Evolutionary conservation across 164 flowering plant species (phyloP).

Genomic region (Vitis labrusca): DNA sequence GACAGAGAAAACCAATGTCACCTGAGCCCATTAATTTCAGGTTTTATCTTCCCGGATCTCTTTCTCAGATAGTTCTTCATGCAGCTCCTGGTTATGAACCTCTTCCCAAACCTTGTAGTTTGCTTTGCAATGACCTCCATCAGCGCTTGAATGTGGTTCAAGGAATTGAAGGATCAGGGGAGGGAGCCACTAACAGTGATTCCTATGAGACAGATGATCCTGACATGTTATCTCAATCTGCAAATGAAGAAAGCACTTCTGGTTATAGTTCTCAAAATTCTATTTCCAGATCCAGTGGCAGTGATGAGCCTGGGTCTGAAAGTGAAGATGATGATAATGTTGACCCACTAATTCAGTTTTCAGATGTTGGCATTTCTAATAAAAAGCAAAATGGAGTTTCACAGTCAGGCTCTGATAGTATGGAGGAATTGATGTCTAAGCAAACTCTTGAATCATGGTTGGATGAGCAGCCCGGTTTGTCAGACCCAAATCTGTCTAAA

Average conservation of each 20-base stretch:
- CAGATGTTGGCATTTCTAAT: slow-evolving; percentile 46
- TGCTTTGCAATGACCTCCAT: slow-evolving; percentile 35
- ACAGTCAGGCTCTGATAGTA: slow-evolving; percentile 32
- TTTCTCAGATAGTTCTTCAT: slow-evolving; percentile 95
- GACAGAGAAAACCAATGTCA: slow-evolving; percentile 31
- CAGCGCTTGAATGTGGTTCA: slow-evolving; percentile 14
- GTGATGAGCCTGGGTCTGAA: slow-evolving; percentile 35
- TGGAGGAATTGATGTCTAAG: slow-evolving; percentile 66
- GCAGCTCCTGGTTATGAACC: slow-evolving; percentile 98
- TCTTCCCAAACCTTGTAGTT: slow-evolving; percentile 87
- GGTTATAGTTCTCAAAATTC: slow-evolving; percentile 60
- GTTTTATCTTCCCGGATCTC: slow-evolving; percentile 95
- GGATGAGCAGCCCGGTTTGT: slow-evolving; percentile 57
- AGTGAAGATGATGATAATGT: slow-evolving; percentile 38
- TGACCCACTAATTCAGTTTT: slow-evolving; percentile 64
- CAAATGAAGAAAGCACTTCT: slow-evolving; percentile 65
- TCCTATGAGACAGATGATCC: slow-evolving; percentile 42
- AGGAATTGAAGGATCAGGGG: slow-evolving; percentile 13
- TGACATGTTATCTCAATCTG: slow-evolving; percentile 54
- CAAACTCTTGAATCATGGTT: slow-evolving; percentile 84
- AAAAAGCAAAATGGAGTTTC: slow-evolving; percentile 26
- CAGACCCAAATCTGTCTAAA: slow-evolving; percentile 36
- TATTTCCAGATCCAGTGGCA: slow-evolving; percentile 35
- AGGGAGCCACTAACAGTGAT: slow-evolving; percentile 27
- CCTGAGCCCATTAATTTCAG: slow-evolving; percentile 38